Percentiles rank a stretch among this genome's conserved stretches.
These are phyloP conservation scores for Claviceps purpurea DNA, from an alignment of 2,329 filamentous ascomycete species.

Conservation along the genomic window DNA sequence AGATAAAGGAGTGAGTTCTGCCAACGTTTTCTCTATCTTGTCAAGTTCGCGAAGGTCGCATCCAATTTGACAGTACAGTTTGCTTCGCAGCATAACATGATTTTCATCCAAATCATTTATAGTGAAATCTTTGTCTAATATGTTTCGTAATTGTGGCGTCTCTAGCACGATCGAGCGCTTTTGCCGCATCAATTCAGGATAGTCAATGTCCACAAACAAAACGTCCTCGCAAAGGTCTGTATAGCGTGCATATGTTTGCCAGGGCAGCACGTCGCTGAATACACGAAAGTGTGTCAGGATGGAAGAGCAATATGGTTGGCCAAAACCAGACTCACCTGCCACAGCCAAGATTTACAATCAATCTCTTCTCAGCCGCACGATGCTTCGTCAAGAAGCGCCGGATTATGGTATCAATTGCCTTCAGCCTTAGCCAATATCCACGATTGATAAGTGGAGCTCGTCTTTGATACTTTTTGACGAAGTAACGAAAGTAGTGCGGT, in stretches of 20 bases:
- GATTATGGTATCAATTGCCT: conserved; percentile 64
- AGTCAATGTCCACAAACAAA: conserved; percentile 76
- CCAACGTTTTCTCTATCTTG: conserved; percentile 45
- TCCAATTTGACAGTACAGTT: conserved; percentile 64
- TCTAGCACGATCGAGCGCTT: conserved; percentile 57
- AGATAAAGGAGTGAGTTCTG: conserved; percentile 40
- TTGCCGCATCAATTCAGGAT: conserved; percentile 61
- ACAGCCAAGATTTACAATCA: conserved; percentile 76
- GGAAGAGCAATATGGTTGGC: not conserved
- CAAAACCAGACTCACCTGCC: conserved; percentile 57
- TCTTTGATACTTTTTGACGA: conserved; percentile 71
- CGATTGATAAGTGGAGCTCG: conserved; percentile 83
- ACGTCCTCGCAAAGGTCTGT: conserved; percentile 40
- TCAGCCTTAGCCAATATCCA: conserved; percentile 77
- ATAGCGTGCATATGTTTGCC: conserved; percentile 64
- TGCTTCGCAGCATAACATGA: conserved; percentile 46
- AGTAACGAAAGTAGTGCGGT: conserved; percentile 75
- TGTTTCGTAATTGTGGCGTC: conserved; percentile 40
- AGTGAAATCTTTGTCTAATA: conserved; percentile 18
- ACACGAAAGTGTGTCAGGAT: not conserved
- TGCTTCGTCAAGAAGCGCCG: conserved; percentile 52
- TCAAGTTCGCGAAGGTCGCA: conserved; percentile 64
- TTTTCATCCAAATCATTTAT: conserved; percentile 26
- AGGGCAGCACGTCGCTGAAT: conserved; percentile 69
- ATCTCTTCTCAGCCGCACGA: conserved; percentile 43